phyloP scores from a whole-genome alignment of 2,329 filamentous ascomycete genomes.

The Beauveria caledonica region DNA sequence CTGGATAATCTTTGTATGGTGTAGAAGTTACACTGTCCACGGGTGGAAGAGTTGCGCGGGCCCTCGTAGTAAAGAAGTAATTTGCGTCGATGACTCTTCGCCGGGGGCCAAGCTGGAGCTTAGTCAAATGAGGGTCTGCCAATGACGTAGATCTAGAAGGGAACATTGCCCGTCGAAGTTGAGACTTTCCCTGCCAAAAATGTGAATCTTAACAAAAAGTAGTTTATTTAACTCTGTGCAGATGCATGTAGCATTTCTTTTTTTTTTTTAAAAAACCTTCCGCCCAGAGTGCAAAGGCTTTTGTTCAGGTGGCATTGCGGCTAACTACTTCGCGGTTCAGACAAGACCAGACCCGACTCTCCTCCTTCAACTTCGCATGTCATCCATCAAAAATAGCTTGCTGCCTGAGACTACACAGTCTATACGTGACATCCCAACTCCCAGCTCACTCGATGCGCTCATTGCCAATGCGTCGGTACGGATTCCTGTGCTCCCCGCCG shows the following conservation, averaged over 20 bases:
- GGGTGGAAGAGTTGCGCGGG: slow-evolving; percentile 10
- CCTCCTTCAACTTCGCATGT: background rate
- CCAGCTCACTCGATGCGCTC: background rate
- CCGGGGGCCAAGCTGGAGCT: background rate
- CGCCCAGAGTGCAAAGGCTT: too few relatives aligned
- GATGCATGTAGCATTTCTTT: too few relatives aligned
- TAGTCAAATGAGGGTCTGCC: slow-evolving; percentile 5
- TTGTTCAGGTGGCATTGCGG: background rate
- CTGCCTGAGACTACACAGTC: background rate
- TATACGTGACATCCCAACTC: too few relatives aligned
- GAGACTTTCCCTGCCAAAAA: too few relatives aligned
- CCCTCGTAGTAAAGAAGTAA: slow-evolving; percentile 6
- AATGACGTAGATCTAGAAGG: background rate
- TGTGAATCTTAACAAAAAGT: too few relatives aligned
- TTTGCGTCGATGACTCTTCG: slow-evolving; percentile 7
- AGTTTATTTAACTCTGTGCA: too few relatives aligned
- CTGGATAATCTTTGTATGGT: background rate
- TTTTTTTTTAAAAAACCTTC: too few relatives aligned
- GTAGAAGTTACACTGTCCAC: background rate
- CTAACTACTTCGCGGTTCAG: background rate
- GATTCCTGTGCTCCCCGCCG: too few relatives aligned
- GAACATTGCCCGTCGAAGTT: too few relatives aligned
- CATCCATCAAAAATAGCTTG: background rate
- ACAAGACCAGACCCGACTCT: background rate
- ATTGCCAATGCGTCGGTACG: too few relatives aligned